phyloP scores from a whole-genome alignment of 129 eudicot species.

The Pittosporum tobira region DNA sequence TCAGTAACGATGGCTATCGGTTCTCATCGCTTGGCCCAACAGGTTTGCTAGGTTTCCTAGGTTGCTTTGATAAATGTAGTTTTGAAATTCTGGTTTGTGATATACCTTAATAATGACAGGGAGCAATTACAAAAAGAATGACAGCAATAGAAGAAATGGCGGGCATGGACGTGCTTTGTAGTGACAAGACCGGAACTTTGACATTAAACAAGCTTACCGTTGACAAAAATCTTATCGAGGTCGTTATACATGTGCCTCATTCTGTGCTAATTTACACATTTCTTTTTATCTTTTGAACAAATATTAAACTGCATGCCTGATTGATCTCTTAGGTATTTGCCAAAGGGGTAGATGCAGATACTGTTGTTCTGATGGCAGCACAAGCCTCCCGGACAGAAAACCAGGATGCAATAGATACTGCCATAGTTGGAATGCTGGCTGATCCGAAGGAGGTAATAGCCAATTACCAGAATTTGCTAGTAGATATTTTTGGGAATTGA shows the following conservation, averaged over 20 bases:
- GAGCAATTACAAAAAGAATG: constrained; percentile 98
- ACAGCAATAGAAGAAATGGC: constrained; percentile 99
- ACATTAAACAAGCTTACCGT: constrained; percentile 95
- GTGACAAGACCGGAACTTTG: constrained; percentile 96
- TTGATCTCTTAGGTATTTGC: constrained; percentile 51
- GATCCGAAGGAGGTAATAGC: constrained; percentile 85
- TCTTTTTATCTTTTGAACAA: neutral
- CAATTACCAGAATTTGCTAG: neutral
- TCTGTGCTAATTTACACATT: neutral
- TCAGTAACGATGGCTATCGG: constrained; percentile 99
- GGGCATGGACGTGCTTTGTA: constrained; percentile 98
- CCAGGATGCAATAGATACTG: constrained; percentile 97
- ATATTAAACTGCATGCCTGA: neutral
- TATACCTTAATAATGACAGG: constrained; percentile 30
- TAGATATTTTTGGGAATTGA: neutral
- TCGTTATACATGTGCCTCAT: constrained; percentile 13
- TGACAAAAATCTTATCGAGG: constrained; percentile 96
- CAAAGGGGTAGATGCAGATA: constrained; percentile 88
- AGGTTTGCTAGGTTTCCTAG: constrained; percentile 39
- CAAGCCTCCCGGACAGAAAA: constrained; percentile 93
- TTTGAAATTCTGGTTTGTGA: constrained; percentile 3
- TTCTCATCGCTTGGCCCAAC: constrained; percentile 95
- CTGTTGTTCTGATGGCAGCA: constrained; percentile 96
- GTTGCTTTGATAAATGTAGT: neutral
- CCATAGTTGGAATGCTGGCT: constrained; percentile 92